Conservation (phyloP, 2,329 filamentous ascomycete species). For the Pseudopithomyces maydicus region DNA sequence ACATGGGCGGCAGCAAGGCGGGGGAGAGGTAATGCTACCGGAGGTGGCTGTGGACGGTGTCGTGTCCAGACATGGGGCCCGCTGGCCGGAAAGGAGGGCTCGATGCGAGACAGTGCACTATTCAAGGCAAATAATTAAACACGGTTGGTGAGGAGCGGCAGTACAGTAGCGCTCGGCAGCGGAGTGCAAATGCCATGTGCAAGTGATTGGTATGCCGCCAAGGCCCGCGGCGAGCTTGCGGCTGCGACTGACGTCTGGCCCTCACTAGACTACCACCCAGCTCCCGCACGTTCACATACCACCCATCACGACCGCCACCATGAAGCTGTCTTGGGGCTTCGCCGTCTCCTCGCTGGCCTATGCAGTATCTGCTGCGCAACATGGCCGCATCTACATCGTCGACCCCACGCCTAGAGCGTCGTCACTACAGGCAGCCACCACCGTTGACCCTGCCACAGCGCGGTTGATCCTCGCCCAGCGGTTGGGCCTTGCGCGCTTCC, state of each 20-base stretch:
- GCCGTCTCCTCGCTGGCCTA: slow-evolving; percentile 48
- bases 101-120: not conserved
- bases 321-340: slow-evolving; percentile 51
- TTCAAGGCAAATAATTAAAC: not conserved
- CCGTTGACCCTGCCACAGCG: slow-evolving; percentile 49
- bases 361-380: slow-evolving; percentile 33
- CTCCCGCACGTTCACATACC: slow-evolving; percentile 20
- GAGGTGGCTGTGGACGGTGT: slow-evolving; percentile 6
- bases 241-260: slow-evolving; percentile 26
- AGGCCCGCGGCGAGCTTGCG: slow-evolving; percentile 4
- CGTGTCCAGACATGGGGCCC: slow-evolving; percentile 1
- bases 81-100: not conserved
- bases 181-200: not conserved
- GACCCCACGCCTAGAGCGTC: slow-evolving; percentile 24
- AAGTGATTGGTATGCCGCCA: not conserved
- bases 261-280: slow-evolving; percentile 25
- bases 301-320: slow-evolving; percentile 37
- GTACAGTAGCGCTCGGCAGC: not conserved
- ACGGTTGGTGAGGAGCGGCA: not conserved
- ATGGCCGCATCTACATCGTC: slow-evolving; percentile 46
- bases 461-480: slow-evolving; percentile 57
- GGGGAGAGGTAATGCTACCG: slow-evolving; percentile 18
- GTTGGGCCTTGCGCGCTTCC: slow-evolving; percentile 56
- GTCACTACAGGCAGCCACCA: slow-evolving; percentile 21
- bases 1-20: slow-evolving; percentile 39